phyloP scores from a whole-genome alignment of 73 alveolate species.

The Tetrahymena elliotti region DNA sequence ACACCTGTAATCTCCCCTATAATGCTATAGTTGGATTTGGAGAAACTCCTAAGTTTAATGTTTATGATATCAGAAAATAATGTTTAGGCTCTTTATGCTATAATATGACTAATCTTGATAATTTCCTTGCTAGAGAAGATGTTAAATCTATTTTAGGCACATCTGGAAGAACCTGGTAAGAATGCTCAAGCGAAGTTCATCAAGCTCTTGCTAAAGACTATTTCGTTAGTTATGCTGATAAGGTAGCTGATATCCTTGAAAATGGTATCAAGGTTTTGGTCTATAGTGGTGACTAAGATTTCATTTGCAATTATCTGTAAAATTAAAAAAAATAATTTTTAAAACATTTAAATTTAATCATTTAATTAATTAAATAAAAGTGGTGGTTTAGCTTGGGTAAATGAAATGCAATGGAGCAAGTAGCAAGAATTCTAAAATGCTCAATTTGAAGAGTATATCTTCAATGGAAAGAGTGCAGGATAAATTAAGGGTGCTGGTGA shows the following conservation, averaged over 20 bases:
- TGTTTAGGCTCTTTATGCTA: constrained; percentile 49
- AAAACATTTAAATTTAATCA: not conserved
- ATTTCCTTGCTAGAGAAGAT: constrained; percentile 11
- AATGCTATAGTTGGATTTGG: constrained; percentile 32
- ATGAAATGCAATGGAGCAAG: constrained; percentile 27
- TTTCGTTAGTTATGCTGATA: constrained; percentile 40
- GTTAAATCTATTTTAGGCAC: constrained; percentile 42
- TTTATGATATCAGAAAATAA: constrained; percentile 44
- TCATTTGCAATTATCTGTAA: constrained; percentile 60
- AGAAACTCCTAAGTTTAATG: constrained; percentile 44
- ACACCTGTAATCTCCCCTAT: constrained; percentile 20
- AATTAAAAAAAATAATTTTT: not conserved
- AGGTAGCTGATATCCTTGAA: constrained; percentile 37
- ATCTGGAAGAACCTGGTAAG: constrained; percentile 44
- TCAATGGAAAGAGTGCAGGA: not conserved
- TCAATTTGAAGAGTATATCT: constrained; percentile 32
- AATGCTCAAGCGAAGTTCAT: constrained; percentile 47
- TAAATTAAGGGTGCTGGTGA: not conserved
- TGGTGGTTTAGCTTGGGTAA: constrained; percentile 21
- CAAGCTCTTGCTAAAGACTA: constrained; percentile 49
- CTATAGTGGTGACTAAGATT: constrained; percentile 56
- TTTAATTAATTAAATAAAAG: not conserved
- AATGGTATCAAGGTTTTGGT: constrained; percentile 44
- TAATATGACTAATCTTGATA: constrained; percentile 23
- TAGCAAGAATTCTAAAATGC: constrained; percentile 36